Conservation (phyloP, 2,329 filamentous ascomycete species). For the Fusarium albosuccineum region DNA sequence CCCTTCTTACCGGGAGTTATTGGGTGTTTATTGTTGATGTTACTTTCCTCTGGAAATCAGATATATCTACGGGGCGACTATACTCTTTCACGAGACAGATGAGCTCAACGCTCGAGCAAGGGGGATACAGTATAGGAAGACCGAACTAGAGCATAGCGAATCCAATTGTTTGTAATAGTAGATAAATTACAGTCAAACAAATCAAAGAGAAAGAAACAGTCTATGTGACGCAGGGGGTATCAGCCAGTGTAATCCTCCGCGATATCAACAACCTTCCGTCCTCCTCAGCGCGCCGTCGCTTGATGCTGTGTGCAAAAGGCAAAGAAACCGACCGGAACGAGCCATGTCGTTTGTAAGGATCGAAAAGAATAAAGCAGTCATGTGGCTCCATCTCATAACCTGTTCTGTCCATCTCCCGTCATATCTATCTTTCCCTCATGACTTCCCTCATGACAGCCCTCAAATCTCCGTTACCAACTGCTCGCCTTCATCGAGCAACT, state of each 20-base stretch:
- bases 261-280: conserved; percentile 7
- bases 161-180: conserved; percentile 7
- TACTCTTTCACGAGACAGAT: no score
- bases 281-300: conserved; percentile 21
- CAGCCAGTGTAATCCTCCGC: conserved; percentile 29
- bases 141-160: neutral
- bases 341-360: conserved; percentile 12
- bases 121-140: no score
- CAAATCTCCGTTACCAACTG: conserved; percentile 80
- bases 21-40: neutral
- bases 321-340: conserved; percentile 11
- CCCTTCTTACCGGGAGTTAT: neutral
- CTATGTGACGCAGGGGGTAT: conserved; percentile 42
- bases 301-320: conserved; percentile 27
- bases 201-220: conserved; percentile 10
- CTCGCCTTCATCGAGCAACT: conserved; percentile 93
- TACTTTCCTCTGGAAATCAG: neutral
- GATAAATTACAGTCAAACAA: conserved; percentile 15
- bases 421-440: neutral
- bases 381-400: neutral
- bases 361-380: conserved; percentile 6
- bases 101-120: neutral
- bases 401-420: neutral
- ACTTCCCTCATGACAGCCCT: neutral
- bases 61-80: no score